Evolutionary conservation across 1,284 basidiomycete species (phyloP), one percentile per base, ranked within the genome.

Genomic region (Trichosporon sp.): DNA sequence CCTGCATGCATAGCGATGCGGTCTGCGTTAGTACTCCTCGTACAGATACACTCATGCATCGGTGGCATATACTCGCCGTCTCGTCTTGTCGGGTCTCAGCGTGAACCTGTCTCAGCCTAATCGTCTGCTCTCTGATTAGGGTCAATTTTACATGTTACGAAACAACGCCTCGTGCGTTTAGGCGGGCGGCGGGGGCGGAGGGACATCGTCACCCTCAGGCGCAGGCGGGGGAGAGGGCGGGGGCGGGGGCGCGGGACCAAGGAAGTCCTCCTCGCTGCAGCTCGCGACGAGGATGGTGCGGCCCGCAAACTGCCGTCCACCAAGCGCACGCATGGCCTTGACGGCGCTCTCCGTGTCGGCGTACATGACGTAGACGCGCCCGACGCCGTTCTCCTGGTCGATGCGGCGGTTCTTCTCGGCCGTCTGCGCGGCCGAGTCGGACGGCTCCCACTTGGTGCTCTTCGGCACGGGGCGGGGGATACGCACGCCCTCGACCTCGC

Each of bases 311-410:
- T 93, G 93, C 69, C 95, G 87, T 14, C 95, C 95, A 12, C 96
- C 95, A 67, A 98, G 87, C 43, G 90, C 89, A 80, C 91, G 91
- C 81, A 98, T 87, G 38, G 92, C 96, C 71, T 83, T 85, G 51
- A 86, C 86, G 14, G 93, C 93, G 67, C 88, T 85, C 7, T 86
- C 85, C 5, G 90, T 81, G 59, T 90, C 86, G 37, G 75, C 77
- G 82, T 91, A 98, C 84, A 92, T 91, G 76, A 98, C 93, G 82
- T 96, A 98, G 16, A 98, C 96, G 66, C 94, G 88, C 16, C 95
- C 95, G 26, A 98, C 96, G 65, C 96, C 95, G 2, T 91, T 88
- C 54, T 93, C 92, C 82, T 96, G 94, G 81, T 94, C 92, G 56
- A 87, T 86, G 69, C 90, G 87, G 40, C 81, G 74, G 70, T 74